These are phyloP conservation scores for Cylindrotheca closterium DNA, from an alignment of 108 stramenopile species.

Conservation along the genomic window DNA sequence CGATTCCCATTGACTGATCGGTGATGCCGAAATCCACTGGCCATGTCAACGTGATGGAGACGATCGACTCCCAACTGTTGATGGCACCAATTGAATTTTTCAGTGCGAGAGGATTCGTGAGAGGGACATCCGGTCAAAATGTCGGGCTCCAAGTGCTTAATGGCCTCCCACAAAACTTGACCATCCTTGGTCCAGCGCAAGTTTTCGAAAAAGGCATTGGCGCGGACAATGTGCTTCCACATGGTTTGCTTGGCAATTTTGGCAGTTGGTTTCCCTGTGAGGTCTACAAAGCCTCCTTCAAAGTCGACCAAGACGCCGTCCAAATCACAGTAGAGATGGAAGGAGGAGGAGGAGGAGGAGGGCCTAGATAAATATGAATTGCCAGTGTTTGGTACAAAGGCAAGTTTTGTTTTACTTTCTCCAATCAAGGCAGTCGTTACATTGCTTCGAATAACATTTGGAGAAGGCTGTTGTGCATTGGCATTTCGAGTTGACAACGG, in stretches of 20 bases:
- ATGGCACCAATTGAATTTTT: constrained; percentile 73
- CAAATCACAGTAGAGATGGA: constrained; percentile 76
- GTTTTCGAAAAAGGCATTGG: constrained; percentile 48
- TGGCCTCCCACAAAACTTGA: constrained; percentile 54
- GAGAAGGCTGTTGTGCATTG: neutral
- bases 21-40: constrained; percentile 29
- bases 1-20: constrained; percentile 20
- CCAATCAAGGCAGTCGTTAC: neutral
- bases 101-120: constrained; percentile 31
- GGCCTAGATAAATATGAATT: neutral
- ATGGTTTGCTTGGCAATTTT: constrained; percentile 31
- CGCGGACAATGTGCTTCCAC: constrained; percentile 53
- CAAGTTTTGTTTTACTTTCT: neutral
- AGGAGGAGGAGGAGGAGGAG: constrained; percentile 4
- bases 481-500: neutral
- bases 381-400: neutral
- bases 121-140: constrained; percentile 75
- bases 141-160: constrained; percentile 40
- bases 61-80: constrained; percentile 50
- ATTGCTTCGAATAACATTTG: neutral
- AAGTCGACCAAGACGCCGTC: constrained; percentile 85
- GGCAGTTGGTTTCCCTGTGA: constrained; percentile 17
- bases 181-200: constrained; percentile 78
- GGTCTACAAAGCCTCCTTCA: constrained; percentile 53
- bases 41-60: constrained; percentile 63